Percentiles rank a stretch among this genome's conserved stretches.
Evolutionary conservation across 768 basidiomycete species (phyloP).

Genomic region (Cyclocybe aegerita): DNA sequence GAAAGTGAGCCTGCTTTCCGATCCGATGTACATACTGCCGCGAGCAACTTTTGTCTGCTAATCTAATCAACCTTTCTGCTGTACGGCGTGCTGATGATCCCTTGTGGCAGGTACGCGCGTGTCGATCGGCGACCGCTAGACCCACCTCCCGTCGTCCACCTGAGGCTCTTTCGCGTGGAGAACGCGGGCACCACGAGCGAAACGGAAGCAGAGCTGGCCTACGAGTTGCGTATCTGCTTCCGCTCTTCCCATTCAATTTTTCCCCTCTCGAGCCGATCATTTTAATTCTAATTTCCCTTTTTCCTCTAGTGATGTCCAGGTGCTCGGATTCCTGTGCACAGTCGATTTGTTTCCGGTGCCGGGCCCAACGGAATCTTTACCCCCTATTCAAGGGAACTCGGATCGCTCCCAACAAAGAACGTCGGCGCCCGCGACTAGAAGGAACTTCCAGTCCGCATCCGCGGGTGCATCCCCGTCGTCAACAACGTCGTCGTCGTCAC

Average conservation of each 20-base stretch:
- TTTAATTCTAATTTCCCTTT: slow-evolving; percentile 6
- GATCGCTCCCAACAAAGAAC: slow-evolving; percentile 5
- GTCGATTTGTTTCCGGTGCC: slow-evolving; percentile 75
- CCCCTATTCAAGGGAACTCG: background rate
- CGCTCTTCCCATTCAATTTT: background rate
- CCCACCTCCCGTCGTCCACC: slow-evolving; percentile 61
- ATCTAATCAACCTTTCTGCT: slow-evolving; percentile 4
- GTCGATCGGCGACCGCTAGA: slow-evolving; percentile 67
- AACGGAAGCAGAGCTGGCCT: slow-evolving; percentile 44
- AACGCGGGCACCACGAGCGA: slow-evolving; percentile 40
- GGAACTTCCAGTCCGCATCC: slow-evolving; percentile 12
- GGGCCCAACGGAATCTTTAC: slow-evolving; percentile 10
- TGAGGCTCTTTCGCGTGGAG: slow-evolving; percentile 47
- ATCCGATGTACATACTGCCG: no score
- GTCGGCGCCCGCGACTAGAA: slow-evolving; percentile 14
- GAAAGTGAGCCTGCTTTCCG: slow-evolving; percentile 46
- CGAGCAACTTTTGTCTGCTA: background rate
- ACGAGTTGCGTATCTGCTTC: slow-evolving; percentile 40
- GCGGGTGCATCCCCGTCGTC: slow-evolving; percentile 7
- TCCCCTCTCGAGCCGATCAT: background rate
- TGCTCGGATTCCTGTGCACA: slow-evolving; percentile 71
- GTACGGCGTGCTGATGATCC: slow-evolving; percentile 7
- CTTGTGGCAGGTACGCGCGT: slow-evolving; percentile 47
- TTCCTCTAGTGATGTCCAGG: slow-evolving; percentile 52
- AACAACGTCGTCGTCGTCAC: background rate